Percentiles rank a stretch among this genome's conserved stretches.
Evolutionary conservation across 768 basidiomycete genomes (phyloP).

Genomic region (Gautieria morchelliformis): DNA sequence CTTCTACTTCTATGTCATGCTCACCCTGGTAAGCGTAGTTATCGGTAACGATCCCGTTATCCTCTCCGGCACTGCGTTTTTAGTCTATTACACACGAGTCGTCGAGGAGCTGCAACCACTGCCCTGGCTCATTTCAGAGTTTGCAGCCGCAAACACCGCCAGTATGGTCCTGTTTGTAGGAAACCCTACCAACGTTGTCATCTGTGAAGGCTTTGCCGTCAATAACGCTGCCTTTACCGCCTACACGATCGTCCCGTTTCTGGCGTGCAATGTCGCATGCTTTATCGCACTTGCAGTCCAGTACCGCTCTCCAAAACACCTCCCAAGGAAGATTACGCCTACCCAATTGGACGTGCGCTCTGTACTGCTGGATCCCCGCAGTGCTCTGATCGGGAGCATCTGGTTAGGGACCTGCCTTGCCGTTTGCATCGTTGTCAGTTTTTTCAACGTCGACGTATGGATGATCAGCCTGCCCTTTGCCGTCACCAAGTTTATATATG

Average conservation of each 20-base stretch:
- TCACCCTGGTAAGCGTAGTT: slow-evolving; percentile 64
- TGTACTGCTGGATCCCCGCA: slow-evolving; percentile 61
- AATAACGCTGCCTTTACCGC: slow-evolving; percentile 67
- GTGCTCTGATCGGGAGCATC: slow-evolving; percentile 65
- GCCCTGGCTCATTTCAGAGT: slow-evolving; percentile 68
- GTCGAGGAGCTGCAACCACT: slow-evolving; percentile 34
- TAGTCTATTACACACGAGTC: slow-evolving; percentile 78
- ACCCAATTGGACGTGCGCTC: slow-evolving; percentile 31
- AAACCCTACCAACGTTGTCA: slow-evolving; percentile 91
- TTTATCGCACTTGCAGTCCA: slow-evolving; percentile 54
- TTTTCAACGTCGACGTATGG: slow-evolving; percentile 73
- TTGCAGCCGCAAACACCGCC: slow-evolving; percentile 69
- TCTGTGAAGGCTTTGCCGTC: slow-evolving; percentile 82
- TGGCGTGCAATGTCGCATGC: slow-evolving; percentile 50
- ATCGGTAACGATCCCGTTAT: slow-evolving; percentile 96
- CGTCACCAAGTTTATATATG: slow-evolving; percentile 56
- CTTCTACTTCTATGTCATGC: slow-evolving; percentile 74
- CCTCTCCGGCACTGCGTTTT: slow-evolving; percentile 81
- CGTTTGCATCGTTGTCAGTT: slow-evolving; percentile 69
- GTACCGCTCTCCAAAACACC: slow-evolving; percentile 44
- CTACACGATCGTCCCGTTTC: slow-evolving; percentile 74
- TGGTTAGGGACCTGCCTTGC: slow-evolving; percentile 59
- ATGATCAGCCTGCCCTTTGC: slow-evolving; percentile 80
- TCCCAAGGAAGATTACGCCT: slow-evolving; percentile 35
- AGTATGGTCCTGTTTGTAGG: slow-evolving; percentile 62